These are phyloP conservation scores for Ascochyta lentis DNA, from an alignment of 2,329 filamentous ascomycete species.

Conservation along the genomic window DNA sequence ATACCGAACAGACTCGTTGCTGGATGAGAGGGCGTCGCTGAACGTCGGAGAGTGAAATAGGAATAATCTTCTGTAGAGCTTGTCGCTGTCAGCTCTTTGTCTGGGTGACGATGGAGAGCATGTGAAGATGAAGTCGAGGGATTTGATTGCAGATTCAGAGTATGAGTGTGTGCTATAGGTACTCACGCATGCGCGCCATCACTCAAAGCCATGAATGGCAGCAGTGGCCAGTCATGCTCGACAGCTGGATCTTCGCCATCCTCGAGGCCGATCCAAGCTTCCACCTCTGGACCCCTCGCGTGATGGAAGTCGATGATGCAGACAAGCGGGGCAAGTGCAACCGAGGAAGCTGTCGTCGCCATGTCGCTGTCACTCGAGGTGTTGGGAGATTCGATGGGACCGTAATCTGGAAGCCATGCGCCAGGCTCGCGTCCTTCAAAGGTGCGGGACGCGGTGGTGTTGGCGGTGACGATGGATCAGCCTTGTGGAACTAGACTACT, in stretches of 20 bases:
- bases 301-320: slow-evolving; percentile 63
- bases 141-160: slow-evolving; percentile 41
- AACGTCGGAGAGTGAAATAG: slow-evolving; percentile 87
- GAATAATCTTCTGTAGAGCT: slow-evolving; percentile 95
- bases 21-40: slow-evolving; percentile 54
- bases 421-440: slow-evolving; percentile 28
- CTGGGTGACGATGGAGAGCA: neutral
- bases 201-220: slow-evolving; percentile 96
- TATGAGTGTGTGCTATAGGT: slow-evolving; percentile 18
- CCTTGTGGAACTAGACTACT: slow-evolving; percentile 28
- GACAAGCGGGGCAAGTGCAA: slow-evolving; percentile 45
- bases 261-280: slow-evolving; percentile 82
- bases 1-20: slow-evolving; percentile 93
- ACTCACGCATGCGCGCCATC: slow-evolving; percentile 89
- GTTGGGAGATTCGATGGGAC: slow-evolving; percentile 5
- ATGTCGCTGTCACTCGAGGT: slow-evolving; percentile 41
- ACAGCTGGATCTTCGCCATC: slow-evolving; percentile 78
- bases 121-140: slow-evolving; percentile 3
- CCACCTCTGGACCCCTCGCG: slow-evolving; percentile 82
- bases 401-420: slow-evolving; percentile 8
- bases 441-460: slow-evolving; percentile 27
- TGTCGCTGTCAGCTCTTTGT: slow-evolving; percentile 16
- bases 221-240: slow-evolving; percentile 86
- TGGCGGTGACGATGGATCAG: slow-evolving; percentile 36
- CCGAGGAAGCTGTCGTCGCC: slow-evolving; percentile 40